Base-by-base conservation (phyloP, 2,329 filamentous ascomycete genomes). In the Fusarium sp. region DNA sequence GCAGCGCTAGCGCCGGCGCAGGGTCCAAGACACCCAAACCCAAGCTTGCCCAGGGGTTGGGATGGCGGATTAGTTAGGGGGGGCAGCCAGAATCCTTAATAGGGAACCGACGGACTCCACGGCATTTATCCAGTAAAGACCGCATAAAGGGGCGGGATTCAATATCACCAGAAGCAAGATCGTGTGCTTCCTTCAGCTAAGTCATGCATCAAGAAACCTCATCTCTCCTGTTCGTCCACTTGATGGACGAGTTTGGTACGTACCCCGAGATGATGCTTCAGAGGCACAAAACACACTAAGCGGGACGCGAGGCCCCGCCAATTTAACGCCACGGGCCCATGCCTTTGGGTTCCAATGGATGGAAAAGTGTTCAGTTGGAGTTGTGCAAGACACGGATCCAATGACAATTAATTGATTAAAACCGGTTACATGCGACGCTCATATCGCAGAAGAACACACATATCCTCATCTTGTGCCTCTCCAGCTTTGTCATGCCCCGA, bases 21-120 rank as follows among this genome's bases (percentile, higher is more conserved):
- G 73, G 75, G 75, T 77, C 75, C 73, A 77, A 77, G 66, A 68
- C 75, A 72, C 65, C 61, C 43, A 43, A 40, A 43, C 33, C 47
- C 60, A 20, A 25, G 30, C 22, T 52, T 52, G 32, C 33, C 47
- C 52, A 72, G 72, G 72, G 66, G 52, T 32, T 52, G 47, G 27
- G 47, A 52, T 52, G 47, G 27, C 17, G 47, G 27, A 52, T 52
- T 15, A 17, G 35, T 72, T 66, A 72, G 63, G 70, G 73, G 70
- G 73, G 68, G 27, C 50, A 69, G 63, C 58, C 40, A 56, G 54
- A 59, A 59, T 58, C 58, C 47, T 73, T 57, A 50, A 71, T 66
- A 58, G 57, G 59, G 65, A 54, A 52, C 47, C 47, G 25, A 60
- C 62, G 33, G 27, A 15, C 52, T 69, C 69, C 66, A 52, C 45